Conservation (phyloP, 1,139 yeast genomes). For the Wickerhamiella infanticola region DNA sequence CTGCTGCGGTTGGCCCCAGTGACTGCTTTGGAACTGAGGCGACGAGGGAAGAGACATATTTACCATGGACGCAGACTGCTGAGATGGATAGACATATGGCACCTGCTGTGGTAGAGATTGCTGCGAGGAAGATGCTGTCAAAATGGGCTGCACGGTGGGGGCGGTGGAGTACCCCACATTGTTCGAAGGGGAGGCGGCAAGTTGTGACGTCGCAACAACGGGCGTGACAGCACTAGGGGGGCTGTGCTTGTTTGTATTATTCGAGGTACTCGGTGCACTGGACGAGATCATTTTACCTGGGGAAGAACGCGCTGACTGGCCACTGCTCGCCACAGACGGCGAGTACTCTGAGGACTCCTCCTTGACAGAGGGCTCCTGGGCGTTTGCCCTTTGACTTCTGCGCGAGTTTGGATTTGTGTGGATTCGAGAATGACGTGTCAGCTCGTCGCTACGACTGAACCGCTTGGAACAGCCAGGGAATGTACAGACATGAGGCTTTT, state of each 20-base stretch:
- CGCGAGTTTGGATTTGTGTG: slow-evolving; percentile 68
- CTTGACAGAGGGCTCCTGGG: slow-evolving; percentile 1
- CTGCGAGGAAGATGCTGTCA: slow-evolving; percentile 1
- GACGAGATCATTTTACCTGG: not conserved
- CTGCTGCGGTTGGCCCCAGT: slow-evolving; percentile 5
- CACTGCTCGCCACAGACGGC: not conserved
- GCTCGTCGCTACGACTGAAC: slow-evolving; percentile 77
- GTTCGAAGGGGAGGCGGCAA: not conserved
- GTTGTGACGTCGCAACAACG: not conserved
- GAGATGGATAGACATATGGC: not conserved
- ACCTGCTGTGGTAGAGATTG: slow-evolving; percentile 1
- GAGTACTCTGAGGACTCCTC: not conserved
- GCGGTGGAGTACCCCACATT: not conserved
- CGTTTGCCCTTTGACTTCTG: slow-evolving; percentile 28
- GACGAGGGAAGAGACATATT: slow-evolving; percentile 1
- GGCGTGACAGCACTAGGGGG: not conserved
- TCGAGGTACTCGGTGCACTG: not conserved
- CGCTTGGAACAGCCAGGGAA: slow-evolving; percentile 78
- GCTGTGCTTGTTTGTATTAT: too few species aligned
- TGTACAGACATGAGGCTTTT: slow-evolving; percentile 79
- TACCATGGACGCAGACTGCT: not conserved
- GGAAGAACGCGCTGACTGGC: not conserved
- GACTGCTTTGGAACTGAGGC: slow-evolving; percentile 2
- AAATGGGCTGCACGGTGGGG: slow-evolving; percentile 6
- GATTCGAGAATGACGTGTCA: slow-evolving; percentile 77